Base-by-base conservation (phyloP, 345 rosid genomes). In the Pseudoturritis turrita region DNA sequence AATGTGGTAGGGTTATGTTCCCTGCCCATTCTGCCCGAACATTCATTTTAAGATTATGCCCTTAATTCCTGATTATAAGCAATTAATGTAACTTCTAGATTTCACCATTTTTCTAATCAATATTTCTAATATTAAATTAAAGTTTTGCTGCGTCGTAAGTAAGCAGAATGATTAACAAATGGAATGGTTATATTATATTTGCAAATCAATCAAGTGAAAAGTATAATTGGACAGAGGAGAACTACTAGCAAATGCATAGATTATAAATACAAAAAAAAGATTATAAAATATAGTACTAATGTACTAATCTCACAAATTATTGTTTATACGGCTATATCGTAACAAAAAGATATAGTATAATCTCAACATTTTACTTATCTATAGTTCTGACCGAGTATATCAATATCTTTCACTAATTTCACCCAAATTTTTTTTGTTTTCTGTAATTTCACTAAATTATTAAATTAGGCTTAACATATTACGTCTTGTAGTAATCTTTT, bases 1-100 rank as follows among this genome's bases (percentile, higher is more conserved):
- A 44, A n/a, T 25, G 33, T 64, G 33, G 65, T 35, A 64, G 65
- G 58, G 50, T 55, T 54, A 22, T 63, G 77, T 72, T 63, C 54
- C 28, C 54, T 71, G 61, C 54, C 76, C 62, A 6, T 8, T 22
- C 60, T 71, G 45, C 50, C 59, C 75, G 43, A 47, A 25, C 36
- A 12, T 46, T 52, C 53, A 40, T 53, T 43, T 43, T 52, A 29
- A 52, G 60, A 60, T 40, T 59, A 50, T 70, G 45, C 59, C 47
- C 6, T 45, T 18, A 59, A 35, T 23, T n/a, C 37, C 35, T 45
- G 21, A 58, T 46, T 47, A n/a, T n/a, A 37, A 17, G 31, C 50
- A 61, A 51, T n/a, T 53, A 54, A 15, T 39, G 7, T 41, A 29
- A 54, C 72, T 41, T 68, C 64, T 62, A 62, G 46, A 62, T 57